These are phyloP conservation scores for Linnemannia exigua DNA, from an alignment of 192 early-diverging fungal genomes.

Conservation along the genomic window DNA sequence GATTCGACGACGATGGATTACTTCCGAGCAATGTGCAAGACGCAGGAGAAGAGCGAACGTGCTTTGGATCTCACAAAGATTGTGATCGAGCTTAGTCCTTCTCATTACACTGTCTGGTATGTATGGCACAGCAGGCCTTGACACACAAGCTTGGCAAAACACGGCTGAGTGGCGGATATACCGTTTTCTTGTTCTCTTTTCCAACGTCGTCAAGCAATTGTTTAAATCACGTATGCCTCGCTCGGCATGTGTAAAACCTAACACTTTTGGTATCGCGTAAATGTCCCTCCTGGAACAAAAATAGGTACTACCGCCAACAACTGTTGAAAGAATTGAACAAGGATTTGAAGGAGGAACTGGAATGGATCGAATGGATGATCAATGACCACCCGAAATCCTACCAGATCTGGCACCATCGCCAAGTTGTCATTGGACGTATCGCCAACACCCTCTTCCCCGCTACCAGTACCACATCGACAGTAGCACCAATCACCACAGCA, in stretches of 20 bases:
- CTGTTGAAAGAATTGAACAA: slow-evolving; percentile 76
- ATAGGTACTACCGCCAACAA: slow-evolving; percentile 87
- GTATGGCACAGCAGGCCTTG: neutral
- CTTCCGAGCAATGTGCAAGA: slow-evolving; percentile 82
- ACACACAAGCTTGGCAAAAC: neutral
- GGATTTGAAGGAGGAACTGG: slow-evolving; percentile 80
- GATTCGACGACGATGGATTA: slow-evolving; percentile 87
- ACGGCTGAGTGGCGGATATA: neutral
- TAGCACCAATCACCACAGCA: neutral
- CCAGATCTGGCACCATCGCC: slow-evolving; percentile 95
- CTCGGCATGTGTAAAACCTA: too few relatives aligned
- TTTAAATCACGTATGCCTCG: too few relatives aligned
- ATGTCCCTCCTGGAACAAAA: neutral
- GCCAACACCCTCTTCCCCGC: slow-evolving; percentile 20
- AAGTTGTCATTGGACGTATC: slow-evolving; percentile 71
- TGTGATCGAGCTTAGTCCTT: slow-evolving; percentile 89
- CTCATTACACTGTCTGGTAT: slow-evolving; percentile 97
- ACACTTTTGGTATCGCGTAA: neutral
- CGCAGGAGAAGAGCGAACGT: slow-evolving; percentile 83
- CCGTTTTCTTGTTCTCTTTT: too few relatives aligned
- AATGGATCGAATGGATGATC: slow-evolving; percentile 81
- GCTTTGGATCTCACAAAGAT: slow-evolving; percentile 85
- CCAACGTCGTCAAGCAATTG: too few relatives aligned
- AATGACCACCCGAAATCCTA: slow-evolving; percentile 91
- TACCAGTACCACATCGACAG: slow-evolving; percentile 9